Conservation (phyloP, 2,329 filamentous ascomycete species). For the Pseudonectria foliicola region DNA sequence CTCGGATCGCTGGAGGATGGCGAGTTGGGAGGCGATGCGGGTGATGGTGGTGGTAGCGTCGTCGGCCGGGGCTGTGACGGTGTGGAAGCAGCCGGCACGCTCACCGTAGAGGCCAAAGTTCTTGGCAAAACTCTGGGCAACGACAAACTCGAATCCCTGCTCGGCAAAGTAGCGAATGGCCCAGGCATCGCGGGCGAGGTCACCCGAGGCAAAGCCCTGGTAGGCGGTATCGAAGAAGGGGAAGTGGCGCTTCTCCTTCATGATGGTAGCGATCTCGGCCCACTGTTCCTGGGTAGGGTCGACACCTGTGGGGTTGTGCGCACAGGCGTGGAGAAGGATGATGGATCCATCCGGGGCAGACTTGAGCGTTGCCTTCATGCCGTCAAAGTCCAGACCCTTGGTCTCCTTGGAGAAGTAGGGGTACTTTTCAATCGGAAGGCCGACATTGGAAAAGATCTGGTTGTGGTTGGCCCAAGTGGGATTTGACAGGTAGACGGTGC, state of each 20-base stretch:
- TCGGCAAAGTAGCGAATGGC: conserved; percentile 93
- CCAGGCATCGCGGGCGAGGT: conserved; percentile 76
- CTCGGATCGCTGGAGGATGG: conserved; percentile 91
- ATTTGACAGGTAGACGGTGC: conserved; percentile 81
- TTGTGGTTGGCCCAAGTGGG: conserved; percentile 99
- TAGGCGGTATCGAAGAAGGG: conserved; percentile 98
- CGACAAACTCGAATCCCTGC: conserved; percentile 79
- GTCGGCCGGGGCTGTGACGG: conserved; percentile 66
- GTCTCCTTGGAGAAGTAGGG: conserved; percentile 90
- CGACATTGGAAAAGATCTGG: conserved; percentile 94
- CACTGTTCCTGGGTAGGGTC: conserved; percentile 92
- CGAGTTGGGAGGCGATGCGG: conserved; percentile 78
- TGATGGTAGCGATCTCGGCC: conserved; percentile 75
- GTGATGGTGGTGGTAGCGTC: conserved; percentile 54
- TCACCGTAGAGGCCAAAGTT: conserved; percentile 97
- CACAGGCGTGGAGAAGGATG: conserved; percentile 88
- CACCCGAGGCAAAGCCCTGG: conserved; percentile 93
- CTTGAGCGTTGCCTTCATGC: conserved; percentile 68
- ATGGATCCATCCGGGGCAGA: conserved; percentile 72
- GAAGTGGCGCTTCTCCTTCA: conserved; percentile 76
- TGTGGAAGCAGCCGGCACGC: conserved; percentile 93
- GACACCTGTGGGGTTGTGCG: conserved; percentile 96
- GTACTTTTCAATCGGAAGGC: conserved; percentile 70
- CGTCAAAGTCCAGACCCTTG: conserved; percentile 84
- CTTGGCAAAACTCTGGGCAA: conserved; percentile 95